Evolutionary conservation across 2,329 filamentous ascomycete species (phyloP), one percentile per base, ranked within the genome.

Genomic region (Diplodia seriata): DNA sequence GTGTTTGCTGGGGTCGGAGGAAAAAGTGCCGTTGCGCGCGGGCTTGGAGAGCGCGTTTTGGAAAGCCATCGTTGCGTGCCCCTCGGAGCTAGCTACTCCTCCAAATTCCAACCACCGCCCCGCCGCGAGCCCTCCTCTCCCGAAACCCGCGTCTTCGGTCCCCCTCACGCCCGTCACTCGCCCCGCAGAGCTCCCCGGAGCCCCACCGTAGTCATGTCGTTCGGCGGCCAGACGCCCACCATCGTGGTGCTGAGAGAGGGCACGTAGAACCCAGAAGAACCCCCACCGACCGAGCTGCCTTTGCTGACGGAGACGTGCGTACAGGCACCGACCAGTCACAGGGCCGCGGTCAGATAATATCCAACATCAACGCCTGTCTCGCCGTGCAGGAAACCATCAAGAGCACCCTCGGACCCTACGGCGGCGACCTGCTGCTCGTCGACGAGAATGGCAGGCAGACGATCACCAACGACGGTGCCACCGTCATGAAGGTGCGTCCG

Each of bases 171-270:
- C 47, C 56, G 23, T 36, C 23, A 43, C 5, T 11, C 23, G 7
- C 49, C 5, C 31, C 66, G 40, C n/a, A 62, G 33, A 67, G 55
- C 55, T 62, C 55, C 47, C 66, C 54, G 66, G 56, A 51, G 62
- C 62, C 62, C 26, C 40, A 36, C 43, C 59, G 36, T 26, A 47
- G 49, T 70, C 74, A 97, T 97, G 94, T 96, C 94, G 80, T 97
- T 97, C 85, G 93, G 93, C 84, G 94, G 94, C 80, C 94, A 97
- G 83, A 95, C 94, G 79, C 94, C 94, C 81, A 97, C 94, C 75
- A 97, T 97, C 81, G 93, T 98, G 82, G 94, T 98, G 85, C 89
- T 98, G 78, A 96, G 95, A 85, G 94, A 97, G 86, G 94, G 94
- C 96, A 79, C 80, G 90, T 86, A 23, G 38, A 74, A 68, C 66